Evolutionary conservation across 345 rosid genomes (phyloP), one percentile per base, ranked within the genome.

Genomic region (Cardiospermum halicacabum): DNA sequence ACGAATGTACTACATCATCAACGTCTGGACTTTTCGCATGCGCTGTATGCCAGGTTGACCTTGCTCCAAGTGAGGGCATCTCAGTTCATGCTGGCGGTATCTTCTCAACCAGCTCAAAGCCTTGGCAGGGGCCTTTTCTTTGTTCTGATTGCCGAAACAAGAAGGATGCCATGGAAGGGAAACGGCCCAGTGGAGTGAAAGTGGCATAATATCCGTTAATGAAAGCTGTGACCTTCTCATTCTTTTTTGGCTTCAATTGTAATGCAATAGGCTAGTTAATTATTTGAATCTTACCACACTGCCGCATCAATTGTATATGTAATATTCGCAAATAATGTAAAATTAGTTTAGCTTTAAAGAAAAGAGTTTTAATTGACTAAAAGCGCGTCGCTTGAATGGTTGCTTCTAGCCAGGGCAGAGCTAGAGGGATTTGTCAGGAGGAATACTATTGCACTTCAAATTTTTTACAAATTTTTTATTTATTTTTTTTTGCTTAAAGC

Each of bases 131-230:
- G 66, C 96, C 96, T 49, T 92, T 92, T 77, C 89, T 92, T 0
- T 92, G 96, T 31, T 66, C 78, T 10, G 92, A 75, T 22, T 89
- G 96, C 66, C 89, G 92, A 11, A 57, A 86, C 28, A 92, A 89
- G 82, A 87, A 87, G 77, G 96, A 89, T 7, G 98, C 96, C 43
- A 92, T 89, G 96, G 96, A 92, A 87, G 96, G 98, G 34, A 89
- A 92, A 70, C 85, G 91, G 13, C 89, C 89, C 0, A 84, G 91
- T 2, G 96, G 89, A 49, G 85, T 86, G 7, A 82, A 78, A 80
- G 96, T 86, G 64, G 81, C 78, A 1, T 85, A 77, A 51, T 57
- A 12, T 62, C 24, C 47, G 45, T 60, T 39, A 42, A n/a, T n/a
- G n/a, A n/a, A n/a, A n/a, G n/a, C 67, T 69, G 42, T 53, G 65